Base-by-base conservation (phyloP, 805 yeast genomes). In the Suhomyces sp. region DNA sequence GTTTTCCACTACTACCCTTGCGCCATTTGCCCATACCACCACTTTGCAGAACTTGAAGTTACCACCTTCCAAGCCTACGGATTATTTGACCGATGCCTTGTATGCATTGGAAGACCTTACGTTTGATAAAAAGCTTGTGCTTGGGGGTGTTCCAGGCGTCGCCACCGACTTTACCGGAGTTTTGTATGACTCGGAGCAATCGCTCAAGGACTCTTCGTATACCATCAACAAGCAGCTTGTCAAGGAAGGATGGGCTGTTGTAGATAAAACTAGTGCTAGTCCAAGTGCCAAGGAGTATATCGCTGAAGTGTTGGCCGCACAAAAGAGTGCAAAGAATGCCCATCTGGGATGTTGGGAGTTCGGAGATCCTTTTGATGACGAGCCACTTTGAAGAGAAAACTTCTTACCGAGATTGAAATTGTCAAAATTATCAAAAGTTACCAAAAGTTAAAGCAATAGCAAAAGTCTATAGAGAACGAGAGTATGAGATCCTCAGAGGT, bases 271-370 rank as follows among this genome's bases (percentile, higher is more conserved):
- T 41, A 51, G 51, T 13, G 57, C 33, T n/a, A 22, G 53, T 6
- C 67, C 76, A 46, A 55, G 57, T 2, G 53, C 67, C 37, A 79
- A 76, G 49, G 72, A 69, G 44, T 71, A 71, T 29, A 62, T 62
- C 20, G 58, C 57, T 8, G 70, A 64, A 6, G 65, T 84, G 49
- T 51, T 71, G 46, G 66, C 62, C 29, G 71, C 75, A 2, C 86
- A 86, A 65, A 53, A 58, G 17, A 59, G 57, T 6, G 90, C 90
- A 25, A 80, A 76, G 62, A 49, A 66, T 15, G 66, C 60, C 29
- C 84, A 82, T 54, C 60, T 68, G 19, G 91, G 91, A 4, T 84
- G 88, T 63, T 86, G 92, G 92, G 83, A 84, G 67, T 83, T 80
- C 58, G 92, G 92, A 47, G 90, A 86, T 62, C 79, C 85, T 37